phyloP scores from a whole-genome alignment of 192 early-diverging fungal species.

The Obelidium mucronatum region DNA sequence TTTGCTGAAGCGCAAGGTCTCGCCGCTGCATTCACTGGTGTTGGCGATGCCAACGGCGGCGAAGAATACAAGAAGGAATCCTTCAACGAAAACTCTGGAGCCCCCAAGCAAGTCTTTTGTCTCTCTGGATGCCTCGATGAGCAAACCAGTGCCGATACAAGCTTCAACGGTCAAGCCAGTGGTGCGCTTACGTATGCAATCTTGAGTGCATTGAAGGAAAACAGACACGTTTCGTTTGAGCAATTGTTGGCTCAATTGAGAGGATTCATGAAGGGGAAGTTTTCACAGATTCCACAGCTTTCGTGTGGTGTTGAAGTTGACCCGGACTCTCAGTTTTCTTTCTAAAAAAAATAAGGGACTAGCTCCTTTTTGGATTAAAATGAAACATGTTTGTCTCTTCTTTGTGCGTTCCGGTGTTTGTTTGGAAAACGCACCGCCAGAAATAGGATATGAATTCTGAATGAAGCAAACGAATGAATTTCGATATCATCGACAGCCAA shows the following conservation, averaged over 20 bases:
- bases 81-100: conserved; percentile 15
- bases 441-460: too few relatives aligned
- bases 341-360: too few relatives aligned
- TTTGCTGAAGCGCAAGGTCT: conserved; percentile 15
- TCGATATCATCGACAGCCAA: too few relatives aligned
- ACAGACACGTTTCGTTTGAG: conserved; percentile 35
- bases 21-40: conserved; percentile 1
- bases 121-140: conserved; percentile 68
- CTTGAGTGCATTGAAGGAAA: conserved; percentile 44
- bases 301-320: conserved; percentile 33
- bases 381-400: too few relatives aligned
- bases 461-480: too few relatives aligned
- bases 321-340: conserved; percentile 17
- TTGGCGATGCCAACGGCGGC: background rate
- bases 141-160: too few relatives aligned
- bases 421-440: too few relatives aligned
- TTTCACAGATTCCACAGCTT: conserved; percentile 43
- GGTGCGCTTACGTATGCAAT: conserved; percentile 65
- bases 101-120: background rate
- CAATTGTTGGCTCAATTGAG: conserved; percentile 46
- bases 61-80: conserved; percentile 16
- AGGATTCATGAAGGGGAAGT: conserved; percentile 26
- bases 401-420: too few relatives aligned
- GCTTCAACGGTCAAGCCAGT: too few relatives aligned
- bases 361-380: too few relatives aligned